Percentiles rank a stretch among this genome's conserved stretches.
These are phyloP conservation scores for Melastoma malabathricum DNA, from an alignment of 345 rosid species.

Conservation along the genomic window DNA sequence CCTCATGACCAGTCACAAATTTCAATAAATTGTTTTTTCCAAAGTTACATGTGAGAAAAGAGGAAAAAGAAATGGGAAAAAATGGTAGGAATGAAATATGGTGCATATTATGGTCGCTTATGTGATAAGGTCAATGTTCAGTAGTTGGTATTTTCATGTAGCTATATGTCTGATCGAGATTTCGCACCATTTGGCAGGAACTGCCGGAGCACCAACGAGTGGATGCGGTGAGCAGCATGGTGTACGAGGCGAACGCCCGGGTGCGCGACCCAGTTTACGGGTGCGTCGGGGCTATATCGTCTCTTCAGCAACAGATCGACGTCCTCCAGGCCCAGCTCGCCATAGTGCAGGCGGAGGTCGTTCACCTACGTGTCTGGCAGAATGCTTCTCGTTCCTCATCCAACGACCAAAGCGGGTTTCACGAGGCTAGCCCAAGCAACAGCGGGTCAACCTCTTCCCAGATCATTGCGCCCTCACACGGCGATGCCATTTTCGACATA, in stretches of 20 bases:
- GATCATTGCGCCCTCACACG: slow-evolving; percentile 32
- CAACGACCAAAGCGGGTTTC: slow-evolving; percentile 17
- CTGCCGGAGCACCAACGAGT: slow-evolving; percentile 61
- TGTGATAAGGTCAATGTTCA: too few species aligned
- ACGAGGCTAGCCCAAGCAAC: slow-evolving; percentile 37
- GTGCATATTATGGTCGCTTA: too few species aligned
- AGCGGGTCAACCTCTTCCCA: slow-evolving; percentile 55
- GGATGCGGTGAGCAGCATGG: slow-evolving; percentile 89
- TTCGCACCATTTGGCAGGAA: slow-evolving; percentile 43
- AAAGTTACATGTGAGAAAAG: too few species aligned
- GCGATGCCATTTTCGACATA: slow-evolving; percentile 42
- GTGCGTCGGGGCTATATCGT: slow-evolving; percentile 83
- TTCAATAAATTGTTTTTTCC: too few species aligned
- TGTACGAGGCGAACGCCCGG: slow-evolving; percentile 88
- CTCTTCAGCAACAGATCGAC: slow-evolving; percentile 75
- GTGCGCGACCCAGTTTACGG: slow-evolving; percentile 94
- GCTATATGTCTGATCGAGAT: too few species aligned
- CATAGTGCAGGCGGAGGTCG: slow-evolving; percentile 78
- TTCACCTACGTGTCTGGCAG: slow-evolving; percentile 59
- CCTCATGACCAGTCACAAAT: too few species aligned
- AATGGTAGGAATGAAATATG: too few species aligned
- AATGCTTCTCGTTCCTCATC: slow-evolving; percentile 9
- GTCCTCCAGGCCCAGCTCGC: slow-evolving; percentile 77
- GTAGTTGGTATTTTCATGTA: too few species aligned
- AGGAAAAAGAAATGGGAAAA: too few species aligned